Evolutionary conservation across 164 flowering plant genomes (phyloP).

Genomic region (Paratinospora sagittata): DNA sequence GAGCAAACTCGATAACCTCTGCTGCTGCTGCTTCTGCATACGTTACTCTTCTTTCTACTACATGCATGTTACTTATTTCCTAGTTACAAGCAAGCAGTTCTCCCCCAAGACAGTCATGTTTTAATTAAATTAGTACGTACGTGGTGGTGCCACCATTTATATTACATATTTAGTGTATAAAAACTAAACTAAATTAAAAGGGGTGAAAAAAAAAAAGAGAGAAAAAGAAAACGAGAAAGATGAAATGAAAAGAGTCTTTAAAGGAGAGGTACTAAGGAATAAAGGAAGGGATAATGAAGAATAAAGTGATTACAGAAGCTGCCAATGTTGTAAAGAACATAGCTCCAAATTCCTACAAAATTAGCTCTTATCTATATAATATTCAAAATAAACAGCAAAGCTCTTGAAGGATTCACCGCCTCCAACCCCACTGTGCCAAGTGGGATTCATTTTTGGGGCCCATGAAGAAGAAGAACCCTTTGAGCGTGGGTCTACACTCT

Average conservation of each 20-base stretch:
- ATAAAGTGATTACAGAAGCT: constrained; percentile 13
- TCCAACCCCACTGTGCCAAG: background rate
- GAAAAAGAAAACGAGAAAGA: background rate
- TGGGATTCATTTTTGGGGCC: background rate
- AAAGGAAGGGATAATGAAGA: constrained; percentile 22
- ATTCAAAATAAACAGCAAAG: too few relatives aligned
- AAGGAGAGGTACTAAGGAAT: constrained; percentile 8
- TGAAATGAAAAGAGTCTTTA: background rate
- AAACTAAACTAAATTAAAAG: constrained; percentile 8
- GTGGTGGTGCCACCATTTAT: too few relatives aligned
- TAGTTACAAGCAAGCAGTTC: too few relatives aligned
- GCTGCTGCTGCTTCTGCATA: background rate
- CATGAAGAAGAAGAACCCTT: too few relatives aligned
- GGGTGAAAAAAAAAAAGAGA: constrained; percentile 1
- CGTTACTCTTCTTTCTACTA: too few relatives aligned
- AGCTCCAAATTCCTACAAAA: background rate
- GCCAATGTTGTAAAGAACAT: background rate
- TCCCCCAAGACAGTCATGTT: too few relatives aligned
- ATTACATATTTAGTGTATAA: background rate
- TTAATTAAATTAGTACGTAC: too few relatives aligned
- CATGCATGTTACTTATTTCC: too few relatives aligned
- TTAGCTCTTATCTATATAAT: background rate
- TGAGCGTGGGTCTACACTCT: too few relatives aligned
- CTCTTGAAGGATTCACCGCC: too few relatives aligned
- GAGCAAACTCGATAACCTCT: background rate